Evolutionary conservation across 768 basidiomycete genomes (phyloP), one percentile per base, ranked within the genome.

Genomic region (Collybiopsis confluens): DNA sequence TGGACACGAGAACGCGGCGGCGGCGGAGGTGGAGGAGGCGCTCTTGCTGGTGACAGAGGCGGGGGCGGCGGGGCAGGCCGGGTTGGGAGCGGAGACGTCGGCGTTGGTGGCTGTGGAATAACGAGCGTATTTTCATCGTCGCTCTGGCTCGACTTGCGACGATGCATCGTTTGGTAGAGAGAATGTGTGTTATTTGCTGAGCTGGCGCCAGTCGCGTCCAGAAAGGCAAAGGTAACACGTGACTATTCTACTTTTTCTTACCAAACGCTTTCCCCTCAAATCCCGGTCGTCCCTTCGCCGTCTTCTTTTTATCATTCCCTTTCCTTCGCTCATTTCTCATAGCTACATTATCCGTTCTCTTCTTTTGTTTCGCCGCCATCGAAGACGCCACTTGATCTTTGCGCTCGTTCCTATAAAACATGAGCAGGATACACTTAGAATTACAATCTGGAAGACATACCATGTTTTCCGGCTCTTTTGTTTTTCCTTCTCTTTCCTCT

Each of bases 401-500:
- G 56, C 92, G 83, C 59, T 92, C 88, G 38, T 83, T 81, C 95
- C 94, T 97, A 62, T 46, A 57, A 21, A 49, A 58, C 55, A 18
- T 50, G 27, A 21, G 49, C 4, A 28, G 43, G 4, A 50, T 55
- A 11, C 58, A 16, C 20, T 27, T 46, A 40, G 18, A 15, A 21
- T 33, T 27, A 43, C 54, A 41, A 55, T 16, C n/a, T n/a, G n/a
- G n/a, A n/a, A 21, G 30, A 73, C 86, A 53, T 57, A 95, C 95
- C 96, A 98, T 41, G 80, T 77, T 63, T 88, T 89, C 67, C 89
- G 90, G 55, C 85, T 84, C 73, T 90, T 94, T 21, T 56, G 62
- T 66, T 98, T 98, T 61, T 85, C 85, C 68, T 96, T 95, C 70
- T 97, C 96, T 58, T 90, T 86, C 66, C 90, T 76, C 76, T 97